Evolutionary conservation across 805 yeast genomes (phyloP).

Genomic region (Brettanomyces nanus): DNA sequence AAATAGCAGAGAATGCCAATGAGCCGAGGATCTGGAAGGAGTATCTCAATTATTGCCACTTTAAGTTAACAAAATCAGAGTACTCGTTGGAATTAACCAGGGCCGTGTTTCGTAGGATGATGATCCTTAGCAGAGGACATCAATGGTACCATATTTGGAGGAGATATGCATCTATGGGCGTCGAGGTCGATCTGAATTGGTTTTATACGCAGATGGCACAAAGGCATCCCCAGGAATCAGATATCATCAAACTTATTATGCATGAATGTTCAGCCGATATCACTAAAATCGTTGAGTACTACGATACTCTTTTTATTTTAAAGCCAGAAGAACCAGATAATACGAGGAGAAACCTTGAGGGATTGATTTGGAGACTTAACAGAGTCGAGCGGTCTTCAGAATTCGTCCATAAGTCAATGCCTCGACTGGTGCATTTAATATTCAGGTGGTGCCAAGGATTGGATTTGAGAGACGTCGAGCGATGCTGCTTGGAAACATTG

Average conservation of each 20-base stretch:
- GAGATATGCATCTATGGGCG: too few species aligned
- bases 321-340: too few species aligned
- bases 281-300: too few species aligned
- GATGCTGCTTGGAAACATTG: background rate
- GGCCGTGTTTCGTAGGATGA: background rate
- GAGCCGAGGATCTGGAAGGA: conserved; percentile 1
- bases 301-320: too few species aligned
- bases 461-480: background rate
- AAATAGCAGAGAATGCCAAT: background rate
- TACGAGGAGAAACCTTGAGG: background rate
- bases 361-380: background rate
- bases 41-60: background rate
- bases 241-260: background rate
- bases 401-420: too few species aligned
- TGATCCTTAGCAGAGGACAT: background rate
- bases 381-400: too few species aligned
- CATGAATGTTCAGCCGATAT: background rate
- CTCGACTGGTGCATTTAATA: too few species aligned
- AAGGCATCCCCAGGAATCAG: background rate
- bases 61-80: background rate
- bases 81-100: background rate
- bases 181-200: too few species aligned
- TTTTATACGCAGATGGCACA: background rate
- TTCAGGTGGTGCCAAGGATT: background rate
- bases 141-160: background rate